phyloP scores from a whole-genome alignment of 192 early-diverging fungal genomes.

The Jimgerdemannia lactiflua region DNA sequence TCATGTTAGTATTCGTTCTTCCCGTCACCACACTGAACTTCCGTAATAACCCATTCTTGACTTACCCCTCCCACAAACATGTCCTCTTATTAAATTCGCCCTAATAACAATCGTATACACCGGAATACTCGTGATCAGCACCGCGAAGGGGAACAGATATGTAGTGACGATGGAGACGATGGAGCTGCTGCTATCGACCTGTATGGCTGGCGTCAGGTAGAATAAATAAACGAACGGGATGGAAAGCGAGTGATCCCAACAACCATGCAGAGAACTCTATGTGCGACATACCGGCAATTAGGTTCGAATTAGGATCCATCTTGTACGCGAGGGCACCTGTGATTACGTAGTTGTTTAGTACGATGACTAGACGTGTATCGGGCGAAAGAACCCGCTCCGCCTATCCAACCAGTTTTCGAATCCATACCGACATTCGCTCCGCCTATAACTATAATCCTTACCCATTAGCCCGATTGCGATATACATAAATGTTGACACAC shows the following conservation, averaged over 20 bases:
- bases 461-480: conserved; percentile 25
- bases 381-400: no score
- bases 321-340: conserved; percentile 39
- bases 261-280: no score
- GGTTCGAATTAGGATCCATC: conserved; percentile 33
- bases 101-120: conserved; percentile 69
- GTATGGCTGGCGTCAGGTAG: no score
- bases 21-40: no score
- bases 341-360: no score
- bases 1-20: conserved; percentile 2
- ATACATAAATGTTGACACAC: conserved; percentile 52
- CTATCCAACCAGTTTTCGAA: no score
- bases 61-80: conserved; percentile 40
- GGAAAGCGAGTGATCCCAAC: no score
- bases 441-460: no score
- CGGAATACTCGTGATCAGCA: conserved; percentile 65
- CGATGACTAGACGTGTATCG: no score
- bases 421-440: no score
- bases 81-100: conserved; percentile 49
- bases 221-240: no score
- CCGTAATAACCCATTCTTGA: no score
- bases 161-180: conserved; percentile 38
- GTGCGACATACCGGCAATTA: conserved; percentile 28
- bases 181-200: background rate
- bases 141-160: conserved; percentile 53